phyloP scores from a whole-genome alignment of 78 protist genomes.

The Dictyostelium brefeldianum region DNA sequence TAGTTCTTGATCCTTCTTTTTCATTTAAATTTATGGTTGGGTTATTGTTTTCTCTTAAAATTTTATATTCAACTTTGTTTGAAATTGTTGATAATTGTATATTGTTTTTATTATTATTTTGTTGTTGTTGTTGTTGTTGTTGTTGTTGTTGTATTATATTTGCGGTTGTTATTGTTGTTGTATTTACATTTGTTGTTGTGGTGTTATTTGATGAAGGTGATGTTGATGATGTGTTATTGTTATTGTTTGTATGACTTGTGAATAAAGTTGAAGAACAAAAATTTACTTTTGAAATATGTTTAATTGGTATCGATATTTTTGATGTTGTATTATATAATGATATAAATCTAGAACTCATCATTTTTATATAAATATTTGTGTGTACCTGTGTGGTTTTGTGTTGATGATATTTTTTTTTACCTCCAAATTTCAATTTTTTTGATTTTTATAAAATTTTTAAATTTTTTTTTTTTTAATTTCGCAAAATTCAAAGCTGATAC shows the following conservation, averaged over 20 bases:
- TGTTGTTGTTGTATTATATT: background rate
- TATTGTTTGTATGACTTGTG: too few relatives aligned
- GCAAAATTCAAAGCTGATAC: background rate
- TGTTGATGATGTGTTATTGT: background rate
- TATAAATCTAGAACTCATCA: background rate
- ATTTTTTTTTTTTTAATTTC: slow-evolving; percentile 2
- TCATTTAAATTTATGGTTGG: slow-evolving; percentile 1
- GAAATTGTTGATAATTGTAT: slow-evolving; percentile 10
- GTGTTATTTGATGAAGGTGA: background rate
- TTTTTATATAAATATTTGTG: background rate
- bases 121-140: background rate
- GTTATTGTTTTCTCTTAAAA: slow-evolving; percentile 55
- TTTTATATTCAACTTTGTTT: slow-evolving; percentile 35
- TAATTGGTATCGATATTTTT: background rate
- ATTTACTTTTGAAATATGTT: too few relatives aligned
- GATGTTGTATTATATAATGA: background rate
- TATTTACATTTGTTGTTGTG: background rate
- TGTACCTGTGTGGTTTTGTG: background rate
- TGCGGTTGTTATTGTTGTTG: background rate
- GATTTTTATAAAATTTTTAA: background rate
- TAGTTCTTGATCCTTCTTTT: slow-evolving; percentile 51
- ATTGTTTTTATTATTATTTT: slow-evolving; percentile 3
- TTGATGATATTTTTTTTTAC: background rate
- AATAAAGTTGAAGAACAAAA: too few relatives aligned
- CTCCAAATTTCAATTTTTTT: background rate